Evolutionary conservation across 2,329 filamentous ascomycete species (phyloP).

Genomic region (Cordyceps cateniannulata): DNA sequence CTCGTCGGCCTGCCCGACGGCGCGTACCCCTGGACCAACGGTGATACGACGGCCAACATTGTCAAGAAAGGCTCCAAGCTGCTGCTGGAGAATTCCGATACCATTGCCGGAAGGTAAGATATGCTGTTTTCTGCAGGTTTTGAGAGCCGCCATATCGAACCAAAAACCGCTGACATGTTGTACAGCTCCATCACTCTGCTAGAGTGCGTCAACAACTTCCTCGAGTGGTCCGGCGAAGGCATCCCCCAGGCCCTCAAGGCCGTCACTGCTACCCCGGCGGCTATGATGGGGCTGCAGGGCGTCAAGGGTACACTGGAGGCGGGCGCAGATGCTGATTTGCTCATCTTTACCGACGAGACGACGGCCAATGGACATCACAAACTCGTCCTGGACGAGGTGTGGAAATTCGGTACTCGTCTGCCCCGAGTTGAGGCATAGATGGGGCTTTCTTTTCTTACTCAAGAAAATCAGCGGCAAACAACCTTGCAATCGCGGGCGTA

Average conservation of each 20-base stretch:
- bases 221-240: slow-evolving; percentile 63
- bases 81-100: slow-evolving; percentile 70
- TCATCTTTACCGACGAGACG: slow-evolving; percentile 56
- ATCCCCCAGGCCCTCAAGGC: slow-evolving; percentile 64
- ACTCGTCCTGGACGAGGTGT: slow-evolving; percentile 66
- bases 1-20: slow-evolving; percentile 80
- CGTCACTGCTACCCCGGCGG: slow-evolving; percentile 70
- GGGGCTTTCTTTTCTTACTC: neutral
- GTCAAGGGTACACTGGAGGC: slow-evolving; percentile 59
- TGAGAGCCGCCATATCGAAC: neutral
- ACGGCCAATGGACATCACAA: slow-evolving; percentile 36
- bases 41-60: slow-evolving; percentile 49
- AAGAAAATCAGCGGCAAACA: neutral
- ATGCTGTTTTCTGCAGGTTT: neutral
- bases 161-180: neutral
- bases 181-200: slow-evolving; percentile 63
- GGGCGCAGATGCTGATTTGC: slow-evolving; percentile 62
- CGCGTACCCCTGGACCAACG: slow-evolving; percentile 79
- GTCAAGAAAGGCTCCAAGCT: slow-evolving; percentile 67
- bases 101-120: slow-evolving; percentile 66
- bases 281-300: slow-evolving; percentile 62
- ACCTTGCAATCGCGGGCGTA: neutral
- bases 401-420: slow-evolving; percentile 66
- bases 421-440: slow-evolving; percentile 17
- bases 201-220: slow-evolving; percentile 77